Evolutionary conservation across 148 eudicot genomes (phyloP), one percentile per base, ranked within the genome.

Genomic region (Linanthus parryae): DNA sequence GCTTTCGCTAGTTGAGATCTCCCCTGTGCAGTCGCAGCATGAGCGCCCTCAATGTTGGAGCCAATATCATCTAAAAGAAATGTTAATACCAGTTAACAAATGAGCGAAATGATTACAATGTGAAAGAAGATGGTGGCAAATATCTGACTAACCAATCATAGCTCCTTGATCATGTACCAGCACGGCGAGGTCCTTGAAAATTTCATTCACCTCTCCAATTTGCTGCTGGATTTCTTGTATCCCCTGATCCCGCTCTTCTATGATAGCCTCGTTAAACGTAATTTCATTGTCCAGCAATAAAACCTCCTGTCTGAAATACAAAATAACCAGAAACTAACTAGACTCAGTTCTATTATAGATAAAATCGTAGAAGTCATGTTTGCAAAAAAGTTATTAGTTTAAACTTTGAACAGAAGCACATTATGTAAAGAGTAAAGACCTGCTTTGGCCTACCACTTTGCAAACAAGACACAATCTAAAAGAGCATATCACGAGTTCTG

Each of bases 211-310:
- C 66, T 81, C 78, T 31, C 78, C 71, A 40, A 77, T 81, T 59
- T 81, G 77, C 53, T 68, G 65, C 64, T 81, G 87, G 61, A 81
- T 68, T 60, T 81, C 83, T 63, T 60, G 58, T 40, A 81, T 81
- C 7, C 88, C 88, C 52, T 77, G 83, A 24, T 77, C 83, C 64
- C 87, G 71, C 69, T 81, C 87, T 60, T 81, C 83, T 44, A 81
- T 81, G 45, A 74, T 30, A 50, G 87, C 78, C 51, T 77, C 83
- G 51, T 77, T 74, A 24, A 73, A 68, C 37, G 61, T 53, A 28
- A 77, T 51, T 62, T 81, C 78, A 57, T 74, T 77, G 16, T 69
- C 80, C 63, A 68, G 30, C 21, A 62, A 57, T 40, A 62, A 35
- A 16, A 69, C 71, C 29, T 77, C 74, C 46, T 75, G 81, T 48